Percentiles rank a stretch among this genome's conserved stretches.
Conservation (phyloP, 75 land plant genomes). For the Gnetum montanum region DNA sequence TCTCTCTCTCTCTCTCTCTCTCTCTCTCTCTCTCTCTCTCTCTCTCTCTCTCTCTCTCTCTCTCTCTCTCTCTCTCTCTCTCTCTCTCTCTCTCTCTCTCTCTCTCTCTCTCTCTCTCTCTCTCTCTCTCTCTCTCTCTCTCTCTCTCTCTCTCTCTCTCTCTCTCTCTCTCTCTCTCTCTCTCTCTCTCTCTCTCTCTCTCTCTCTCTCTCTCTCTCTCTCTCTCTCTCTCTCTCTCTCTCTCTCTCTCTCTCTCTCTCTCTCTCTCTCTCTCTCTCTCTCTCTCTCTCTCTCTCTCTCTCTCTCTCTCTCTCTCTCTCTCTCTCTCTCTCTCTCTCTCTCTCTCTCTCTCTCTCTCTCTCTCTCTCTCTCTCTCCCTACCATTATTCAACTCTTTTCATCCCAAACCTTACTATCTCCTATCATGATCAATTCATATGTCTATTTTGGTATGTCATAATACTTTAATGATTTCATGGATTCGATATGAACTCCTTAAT, state of each 20-base stretch:
- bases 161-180: constrained; percentile 5
- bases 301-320: constrained; percentile 5
- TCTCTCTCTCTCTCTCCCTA: constrained; percentile 5
- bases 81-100: not conserved
- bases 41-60: not conserved
- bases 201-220: constrained; percentile 5
- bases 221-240: constrained; percentile 5
- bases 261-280: constrained; percentile 3
- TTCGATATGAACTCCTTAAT: too few species aligned
- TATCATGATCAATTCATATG: too few species aligned
- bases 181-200: constrained; percentile 5
- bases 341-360: constrained; percentile 5
- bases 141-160: constrained; percentile 5
- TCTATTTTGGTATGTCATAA: too few species aligned
- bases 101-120: not conserved
- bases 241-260: constrained; percentile 5
- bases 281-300: constrained; percentile 5
- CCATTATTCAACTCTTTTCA: too few species aligned
- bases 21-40: not conserved
- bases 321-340: constrained; percentile 5
- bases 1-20: not conserved
- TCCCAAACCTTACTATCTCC: too few species aligned
- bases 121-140: constrained; percentile 5
- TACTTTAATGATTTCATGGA: too few species aligned
- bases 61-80: constrained; percentile 1